phyloP scores from a whole-genome alignment of 768 basidiomycete species.

The Phlebiopsis gigantea region DNA sequence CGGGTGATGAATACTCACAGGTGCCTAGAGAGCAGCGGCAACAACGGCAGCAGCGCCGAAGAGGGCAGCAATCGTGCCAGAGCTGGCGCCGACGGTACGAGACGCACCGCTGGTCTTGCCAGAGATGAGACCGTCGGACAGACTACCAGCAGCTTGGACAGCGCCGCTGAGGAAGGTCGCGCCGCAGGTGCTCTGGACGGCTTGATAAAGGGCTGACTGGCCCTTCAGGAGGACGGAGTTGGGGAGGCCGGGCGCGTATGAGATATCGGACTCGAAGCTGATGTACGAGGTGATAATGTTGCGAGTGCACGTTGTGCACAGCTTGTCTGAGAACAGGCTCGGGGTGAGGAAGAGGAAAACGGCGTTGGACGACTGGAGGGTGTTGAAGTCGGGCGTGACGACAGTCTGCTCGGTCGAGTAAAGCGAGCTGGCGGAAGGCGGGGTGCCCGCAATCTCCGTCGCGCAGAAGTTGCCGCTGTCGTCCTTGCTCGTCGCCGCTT shows the following conservation, averaged over 20 bases:
- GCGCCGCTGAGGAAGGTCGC: slow-evolving; percentile 61
- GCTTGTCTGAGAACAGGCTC: slow-evolving; percentile 35
- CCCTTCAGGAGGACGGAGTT: slow-evolving; percentile 59
- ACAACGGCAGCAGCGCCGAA: slow-evolving; percentile 30
- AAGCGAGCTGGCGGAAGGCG: slow-evolving; percentile 13
- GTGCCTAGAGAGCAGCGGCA: slow-evolving; percentile 21
- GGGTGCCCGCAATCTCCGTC: slow-evolving; percentile 35
- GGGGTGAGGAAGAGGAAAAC: slow-evolving; percentile 76
- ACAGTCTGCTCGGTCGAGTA: slow-evolving; percentile 27
- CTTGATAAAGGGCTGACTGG: slow-evolving; percentile 63
- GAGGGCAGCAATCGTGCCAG: slow-evolving; percentile 26
- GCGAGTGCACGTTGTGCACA: slow-evolving; percentile 84
- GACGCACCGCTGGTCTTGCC: slow-evolving; percentile 24
- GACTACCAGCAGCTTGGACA: slow-evolving; percentile 63
- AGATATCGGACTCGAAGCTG: slow-evolving; percentile 60
- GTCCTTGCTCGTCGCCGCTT: slow-evolving; percentile 74
- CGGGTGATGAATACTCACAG: neutral
- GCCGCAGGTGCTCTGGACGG: slow-evolving; percentile 62
- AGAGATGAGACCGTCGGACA: slow-evolving; percentile 33
- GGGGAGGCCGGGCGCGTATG: slow-evolving; percentile 72
- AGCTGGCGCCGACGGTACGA: slow-evolving; percentile 21
- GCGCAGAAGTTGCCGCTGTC: slow-evolving; percentile 68
- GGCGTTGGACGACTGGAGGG: slow-evolving; percentile 56
- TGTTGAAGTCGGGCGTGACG: slow-evolving; percentile 46
- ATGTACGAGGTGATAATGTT: slow-evolving; percentile 73